Percentiles rank a stretch among this genome's conserved stretches.
phyloP scores from a whole-genome alignment of 2,329 filamentous ascomycete species.

The Fusarium multiceps region DNA sequence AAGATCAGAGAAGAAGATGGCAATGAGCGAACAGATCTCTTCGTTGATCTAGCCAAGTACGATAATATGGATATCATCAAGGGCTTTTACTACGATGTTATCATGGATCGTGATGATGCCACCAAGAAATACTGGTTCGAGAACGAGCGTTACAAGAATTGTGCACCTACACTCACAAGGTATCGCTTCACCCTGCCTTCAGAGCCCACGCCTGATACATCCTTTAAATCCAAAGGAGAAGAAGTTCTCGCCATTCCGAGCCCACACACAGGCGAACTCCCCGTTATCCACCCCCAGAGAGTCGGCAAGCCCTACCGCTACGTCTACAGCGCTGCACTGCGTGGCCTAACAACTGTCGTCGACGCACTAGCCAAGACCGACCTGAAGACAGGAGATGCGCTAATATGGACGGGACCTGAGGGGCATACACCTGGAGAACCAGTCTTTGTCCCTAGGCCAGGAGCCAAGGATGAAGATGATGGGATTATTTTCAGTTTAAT shows the following conservation, averaged over 20 bases:
- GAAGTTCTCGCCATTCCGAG: conserved; percentile 60
- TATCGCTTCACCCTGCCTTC: conserved; percentile 56
- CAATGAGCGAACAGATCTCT: conserved; percentile 58
- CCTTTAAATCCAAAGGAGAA: conserved; percentile 41
- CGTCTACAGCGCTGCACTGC: conserved; percentile 67
- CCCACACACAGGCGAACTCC: conserved; percentile 71
- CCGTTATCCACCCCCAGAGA: conserved; percentile 71
- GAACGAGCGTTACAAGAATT: conserved; percentile 52
- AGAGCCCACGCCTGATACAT: conserved; percentile 21
- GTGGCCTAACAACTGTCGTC: conserved; percentile 68
- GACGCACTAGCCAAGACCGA: conserved; percentile 76
- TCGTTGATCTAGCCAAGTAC: conserved; percentile 74
- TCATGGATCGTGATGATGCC: conserved; percentile 65
- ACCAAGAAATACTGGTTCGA: conserved; percentile 57
- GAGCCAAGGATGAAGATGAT: conserved; percentile 66
- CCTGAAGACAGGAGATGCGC: conserved; percentile 60
- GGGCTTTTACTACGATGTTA: conserved; percentile 75
- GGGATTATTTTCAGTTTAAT: conserved; percentile 72
- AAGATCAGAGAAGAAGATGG: conserved; percentile 50
- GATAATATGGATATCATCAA: conserved; percentile 73
- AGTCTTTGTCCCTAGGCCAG: conserved; percentile 68
- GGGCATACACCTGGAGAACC: conserved; percentile 77
- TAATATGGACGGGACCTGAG: conserved; percentile 66
- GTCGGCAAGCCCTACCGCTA: conserved; percentile 67
- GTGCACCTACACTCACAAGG: conserved; percentile 55